phyloP scores from a whole-genome alignment of 2,329 filamentous ascomycete species.

The Phoma sp. region DNA sequence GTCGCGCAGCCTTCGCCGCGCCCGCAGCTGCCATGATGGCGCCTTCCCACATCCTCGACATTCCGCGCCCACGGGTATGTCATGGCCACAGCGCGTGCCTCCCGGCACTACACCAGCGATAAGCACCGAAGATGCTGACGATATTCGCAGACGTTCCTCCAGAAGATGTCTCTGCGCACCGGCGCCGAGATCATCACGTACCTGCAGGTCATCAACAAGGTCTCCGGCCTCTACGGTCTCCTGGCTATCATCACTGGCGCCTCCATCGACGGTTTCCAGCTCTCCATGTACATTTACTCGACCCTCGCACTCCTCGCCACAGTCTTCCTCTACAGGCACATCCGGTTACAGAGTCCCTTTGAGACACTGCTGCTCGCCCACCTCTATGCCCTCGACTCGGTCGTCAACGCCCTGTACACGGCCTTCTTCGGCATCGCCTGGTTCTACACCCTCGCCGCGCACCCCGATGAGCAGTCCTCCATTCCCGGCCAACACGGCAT shows the following conservation, averaged over 20 bases:
- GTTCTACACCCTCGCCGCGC: conserved; percentile 76
- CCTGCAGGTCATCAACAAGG: conserved; percentile 87
- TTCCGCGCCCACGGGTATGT: conserved; percentile 49
- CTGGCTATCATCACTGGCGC: conserved; percentile 89
- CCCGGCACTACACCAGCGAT: conserved; percentile 1
- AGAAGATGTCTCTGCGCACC: conserved; percentile 83
- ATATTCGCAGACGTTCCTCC: conserved; percentile 74
- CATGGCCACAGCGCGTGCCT: conserved; percentile 10
- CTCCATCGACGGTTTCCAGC: conserved; percentile 79
- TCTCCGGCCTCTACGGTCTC: conserved; percentile 87
- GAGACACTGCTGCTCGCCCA: conserved; percentile 83
- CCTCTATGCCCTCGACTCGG: conserved; percentile 81
- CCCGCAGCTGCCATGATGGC: conserved; percentile 36
- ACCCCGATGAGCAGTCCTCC: conserved; percentile 51
- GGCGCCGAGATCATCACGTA: conserved; percentile 85
- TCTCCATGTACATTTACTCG: conserved; percentile 92
- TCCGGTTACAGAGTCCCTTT: conserved; percentile 78
- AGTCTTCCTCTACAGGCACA: conserved; percentile 76
- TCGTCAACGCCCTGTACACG: conserved; percentile 83
- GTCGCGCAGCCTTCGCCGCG: background rate
- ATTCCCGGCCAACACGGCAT: conserved; percentile 60
- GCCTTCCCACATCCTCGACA: conserved; percentile 43
- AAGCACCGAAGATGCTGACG: conserved; percentile 21
- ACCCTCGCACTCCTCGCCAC: conserved; percentile 72
- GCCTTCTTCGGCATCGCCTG: conserved; percentile 81